These are phyloP conservation scores for Rhynchosporium graminicola DNA, from an alignment of 2,329 filamentous ascomycete species.

Conservation along the genomic window DNA sequence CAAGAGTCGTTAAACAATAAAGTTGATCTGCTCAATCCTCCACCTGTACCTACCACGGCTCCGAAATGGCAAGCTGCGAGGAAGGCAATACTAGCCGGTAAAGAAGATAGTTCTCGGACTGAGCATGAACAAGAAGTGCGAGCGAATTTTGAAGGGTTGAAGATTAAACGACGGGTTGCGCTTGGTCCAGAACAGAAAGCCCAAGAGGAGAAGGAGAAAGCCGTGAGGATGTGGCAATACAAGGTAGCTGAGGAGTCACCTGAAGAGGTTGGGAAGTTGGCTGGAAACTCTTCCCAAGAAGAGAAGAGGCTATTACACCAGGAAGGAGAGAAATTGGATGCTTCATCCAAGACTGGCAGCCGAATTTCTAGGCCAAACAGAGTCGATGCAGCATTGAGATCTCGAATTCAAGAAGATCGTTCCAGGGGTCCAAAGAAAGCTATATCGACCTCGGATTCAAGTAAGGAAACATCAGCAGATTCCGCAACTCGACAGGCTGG, in stretches of 20 bases:
- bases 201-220: background rate
- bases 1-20: slow-evolving; percentile 10
- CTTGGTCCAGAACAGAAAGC: background rate
- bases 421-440: background rate
- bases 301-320: background rate
- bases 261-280: background rate
- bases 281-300: background rate
- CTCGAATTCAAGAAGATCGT: background rate
- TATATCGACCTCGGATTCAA: background rate
- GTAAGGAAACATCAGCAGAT: background rate
- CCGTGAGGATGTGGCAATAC: too few relatives aligned
- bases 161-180: background rate
- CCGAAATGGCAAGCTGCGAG: background rate
- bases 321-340: background rate
- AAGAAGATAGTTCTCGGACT: background rate
- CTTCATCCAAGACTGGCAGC: background rate
- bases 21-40: background rate
- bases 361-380: background rate
- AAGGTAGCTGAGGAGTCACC: background rate
- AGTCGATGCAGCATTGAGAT: background rate
- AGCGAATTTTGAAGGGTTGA: background rate
- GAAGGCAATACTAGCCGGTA: background rate
- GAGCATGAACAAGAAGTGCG: slow-evolving; percentile 5
- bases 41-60: slow-evolving; percentile 1
- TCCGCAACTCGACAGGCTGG: too few relatives aligned